Evolutionary conservation across 106 monocot genomes (phyloP).

Genomic region (Apostasia shenzhenica): DNA sequence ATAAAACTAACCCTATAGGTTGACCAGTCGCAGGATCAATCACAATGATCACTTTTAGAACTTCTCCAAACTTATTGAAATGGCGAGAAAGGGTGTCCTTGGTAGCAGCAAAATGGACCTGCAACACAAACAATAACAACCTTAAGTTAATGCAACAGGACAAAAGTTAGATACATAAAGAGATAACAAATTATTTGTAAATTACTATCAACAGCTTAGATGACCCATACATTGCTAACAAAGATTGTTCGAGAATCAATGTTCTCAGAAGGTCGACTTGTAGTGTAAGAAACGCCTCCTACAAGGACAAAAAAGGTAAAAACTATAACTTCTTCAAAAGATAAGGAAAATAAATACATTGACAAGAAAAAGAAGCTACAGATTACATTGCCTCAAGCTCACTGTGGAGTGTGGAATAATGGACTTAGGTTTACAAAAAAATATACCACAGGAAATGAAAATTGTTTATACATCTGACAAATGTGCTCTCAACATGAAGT

Average conservation of each 20-base stretch:
- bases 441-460: too few relatives aligned
- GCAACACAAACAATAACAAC: constrained; percentile 3
- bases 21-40: constrained; percentile 81
- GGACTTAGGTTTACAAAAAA: too few relatives aligned
- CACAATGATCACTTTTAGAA: constrained; percentile 83
- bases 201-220: not conserved
- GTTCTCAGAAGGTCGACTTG: constrained; percentile 52
- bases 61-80: constrained; percentile 97
- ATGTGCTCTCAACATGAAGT: not conserved
- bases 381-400: too few relatives aligned
- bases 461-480: too few relatives aligned
- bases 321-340: not conserved
- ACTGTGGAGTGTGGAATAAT: not conserved
- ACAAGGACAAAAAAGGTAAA: not conserved
- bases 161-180: not conserved
- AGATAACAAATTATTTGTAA: not conserved
- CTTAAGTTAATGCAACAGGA: constrained; percentile 34
- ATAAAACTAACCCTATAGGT: constrained; percentile 62
- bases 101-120: constrained; percentile 91
- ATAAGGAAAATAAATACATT: not conserved
- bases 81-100: constrained; percentile 86
- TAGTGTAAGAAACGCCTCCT: constrained; percentile 39
- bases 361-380: too few relatives aligned
- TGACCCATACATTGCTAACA: constrained; percentile 50
- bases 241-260: constrained; percentile 52